Evolutionary conservation across 805 yeast genomes (phyloP).

Genomic region (Zygotorulaspora florentina): DNA sequence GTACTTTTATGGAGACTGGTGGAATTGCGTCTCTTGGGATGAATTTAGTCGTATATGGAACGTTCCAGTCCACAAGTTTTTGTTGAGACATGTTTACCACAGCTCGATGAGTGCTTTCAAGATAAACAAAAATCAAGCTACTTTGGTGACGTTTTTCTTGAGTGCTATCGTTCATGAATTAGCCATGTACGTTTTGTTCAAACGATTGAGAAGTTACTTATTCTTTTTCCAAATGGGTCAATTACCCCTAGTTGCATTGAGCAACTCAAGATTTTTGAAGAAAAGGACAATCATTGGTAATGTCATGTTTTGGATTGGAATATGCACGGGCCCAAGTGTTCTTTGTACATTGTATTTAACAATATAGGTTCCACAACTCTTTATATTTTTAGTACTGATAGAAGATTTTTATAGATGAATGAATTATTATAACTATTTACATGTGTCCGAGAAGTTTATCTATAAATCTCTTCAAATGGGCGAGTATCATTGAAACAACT

Average conservation of each 20-base stretch:
- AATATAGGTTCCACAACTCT: constrained; percentile 41
- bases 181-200: constrained; percentile 86
- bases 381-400: not conserved
- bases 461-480: constrained; percentile 89
- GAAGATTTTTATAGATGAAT: not conserved
- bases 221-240: constrained; percentile 82
- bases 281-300: constrained; percentile 64
- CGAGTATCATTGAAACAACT: constrained; percentile 93
- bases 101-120: constrained; percentile 75
- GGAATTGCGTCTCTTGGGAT: constrained; percentile 93
- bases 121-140: constrained; percentile 62
- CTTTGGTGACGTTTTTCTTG: constrained; percentile 70
- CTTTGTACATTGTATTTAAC: constrained; percentile 80
- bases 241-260: constrained; percentile 67
- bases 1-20: constrained; percentile 94
- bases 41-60: constrained; percentile 95
- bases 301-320: constrained; percentile 85
- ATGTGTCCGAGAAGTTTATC: constrained; percentile 35
- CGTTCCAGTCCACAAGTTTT: constrained; percentile 83
- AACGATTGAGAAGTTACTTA: constrained; percentile 74
- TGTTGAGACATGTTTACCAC: constrained; percentile 91
- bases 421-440: constrained; percentile 1
- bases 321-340: constrained; percentile 83
- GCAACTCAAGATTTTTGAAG: constrained; percentile 55
- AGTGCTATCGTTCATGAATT: constrained; percentile 85